Evolutionary conservation across 768 basidiomycete genomes (phyloP).

Genomic region (Auriscalpium vulgare): DNA sequence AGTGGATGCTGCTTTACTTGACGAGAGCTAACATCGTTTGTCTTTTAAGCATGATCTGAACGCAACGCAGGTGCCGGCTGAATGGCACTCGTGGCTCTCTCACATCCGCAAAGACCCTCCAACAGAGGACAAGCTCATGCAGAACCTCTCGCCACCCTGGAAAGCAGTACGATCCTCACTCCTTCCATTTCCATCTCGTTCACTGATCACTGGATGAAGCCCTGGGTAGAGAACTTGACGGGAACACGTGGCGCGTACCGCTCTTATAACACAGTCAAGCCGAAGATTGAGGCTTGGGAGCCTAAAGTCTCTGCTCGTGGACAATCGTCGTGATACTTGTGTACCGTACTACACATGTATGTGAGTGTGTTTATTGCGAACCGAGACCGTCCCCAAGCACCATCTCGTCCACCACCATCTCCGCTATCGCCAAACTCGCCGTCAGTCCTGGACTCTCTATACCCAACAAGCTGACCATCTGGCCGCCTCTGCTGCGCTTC

Average conservation of each 20-base stretch:
- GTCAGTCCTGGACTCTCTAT: slow-evolving; percentile 94
- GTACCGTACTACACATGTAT: neutral
- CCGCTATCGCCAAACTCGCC: slow-evolving; percentile 78
- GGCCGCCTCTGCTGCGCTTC: slow-evolving; percentile 20
- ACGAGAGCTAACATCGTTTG: neutral
- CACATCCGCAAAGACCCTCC: slow-evolving; percentile 87
- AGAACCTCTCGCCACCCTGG: slow-evolving; percentile 69
- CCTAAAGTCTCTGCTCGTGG: slow-evolving; percentile 56
- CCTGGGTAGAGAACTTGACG: slow-evolving; percentile 82
- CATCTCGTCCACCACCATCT: slow-evolving; percentile 64
- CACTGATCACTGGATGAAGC: slow-evolving; percentile 32
- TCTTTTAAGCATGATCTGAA: slow-evolving; percentile 66
- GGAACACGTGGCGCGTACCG: slow-evolving; percentile 89
- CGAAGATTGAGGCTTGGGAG: slow-evolving; percentile 81
- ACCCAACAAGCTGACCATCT: slow-evolving; percentile 79
- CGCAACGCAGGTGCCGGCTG: slow-evolving; percentile 89
- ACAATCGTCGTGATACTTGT: slow-evolving; percentile 10
- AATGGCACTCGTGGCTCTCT: slow-evolving; percentile 94
- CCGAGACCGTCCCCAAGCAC: slow-evolving; percentile 19
- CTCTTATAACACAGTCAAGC: slow-evolving; percentile 77
- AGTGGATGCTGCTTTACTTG: neutral
- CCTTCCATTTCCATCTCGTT: neutral
- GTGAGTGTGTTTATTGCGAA: slow-evolving; percentile 3
- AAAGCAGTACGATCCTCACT: slow-evolving; percentile 47
- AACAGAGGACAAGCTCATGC: slow-evolving; percentile 62